A percentile compares a stretch with the other conserved stretches of the same genome.
Evolutionary conservation across 495 filamentous ascomycete genomes (phyloP).

Genomic region (Podospora fimiseda): DNA sequence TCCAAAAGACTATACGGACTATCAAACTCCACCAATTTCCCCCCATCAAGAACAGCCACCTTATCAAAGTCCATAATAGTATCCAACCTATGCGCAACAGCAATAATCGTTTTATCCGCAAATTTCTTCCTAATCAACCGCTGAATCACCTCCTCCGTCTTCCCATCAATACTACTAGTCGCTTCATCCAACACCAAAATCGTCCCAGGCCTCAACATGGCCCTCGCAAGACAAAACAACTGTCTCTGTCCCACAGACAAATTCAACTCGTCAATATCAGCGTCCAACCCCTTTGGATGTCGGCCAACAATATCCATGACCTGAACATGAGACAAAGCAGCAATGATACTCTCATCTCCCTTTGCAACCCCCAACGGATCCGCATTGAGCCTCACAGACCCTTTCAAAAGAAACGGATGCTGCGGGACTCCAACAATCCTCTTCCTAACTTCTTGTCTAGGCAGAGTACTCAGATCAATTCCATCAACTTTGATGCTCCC

Average conservation of each 20-base stretch:
- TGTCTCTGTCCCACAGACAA: constrained; percentile 49
- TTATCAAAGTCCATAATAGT: constrained; percentile 39
- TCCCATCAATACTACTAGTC: constrained; percentile 28
- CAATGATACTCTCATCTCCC: constrained; percentile 30
- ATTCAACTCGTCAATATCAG: constrained; percentile 28
- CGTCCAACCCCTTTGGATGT: constrained; percentile 35
- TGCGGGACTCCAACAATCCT: constrained; percentile 41
- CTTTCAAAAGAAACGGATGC: constrained; percentile 39
- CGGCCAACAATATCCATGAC: constrained; percentile 33
- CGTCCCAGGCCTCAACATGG: constrained; percentile 39
- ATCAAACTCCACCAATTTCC: constrained; percentile 33
- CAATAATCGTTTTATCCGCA: constrained; percentile 36
- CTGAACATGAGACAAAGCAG: constrained; percentile 32
- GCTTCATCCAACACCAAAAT: constrained; percentile 28
- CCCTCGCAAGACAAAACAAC: constrained; percentile 56
- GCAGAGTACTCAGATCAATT: constrained; percentile 29
- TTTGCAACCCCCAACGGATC: constrained; percentile 32
- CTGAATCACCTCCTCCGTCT: constrained; percentile 28
- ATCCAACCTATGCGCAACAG: constrained; percentile 36
- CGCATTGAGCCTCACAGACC: constrained; percentile 40
- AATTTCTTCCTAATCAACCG: constrained; percentile 28
- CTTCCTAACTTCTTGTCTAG: constrained; percentile 27
- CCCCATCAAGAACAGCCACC: constrained; percentile 31
- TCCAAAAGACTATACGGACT: constrained; percentile 30
- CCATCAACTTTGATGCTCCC: constrained; percentile 33